Conservation (phyloP, 1,139 yeast species). For the Taphrina flavorubra region DNA sequence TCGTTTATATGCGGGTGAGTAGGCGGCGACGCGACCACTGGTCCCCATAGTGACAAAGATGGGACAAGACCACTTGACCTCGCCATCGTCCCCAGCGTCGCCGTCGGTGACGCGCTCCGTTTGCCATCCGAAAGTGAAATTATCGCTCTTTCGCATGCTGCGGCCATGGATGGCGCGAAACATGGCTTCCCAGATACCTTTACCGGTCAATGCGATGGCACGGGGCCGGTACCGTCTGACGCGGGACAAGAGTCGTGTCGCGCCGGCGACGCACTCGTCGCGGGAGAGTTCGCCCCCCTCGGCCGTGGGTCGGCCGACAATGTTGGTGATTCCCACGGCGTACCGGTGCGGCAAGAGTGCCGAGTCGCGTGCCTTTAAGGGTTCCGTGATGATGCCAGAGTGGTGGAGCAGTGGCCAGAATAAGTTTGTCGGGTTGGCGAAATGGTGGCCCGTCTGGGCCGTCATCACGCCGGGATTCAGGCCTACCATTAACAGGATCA, state of each 20-base stretch:
- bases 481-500: conserved; percentile 66
- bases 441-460: conserved; percentile 68
- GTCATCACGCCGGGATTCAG: conserved; percentile 76
- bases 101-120: conserved; percentile 45
- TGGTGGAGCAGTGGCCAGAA: conserved; percentile 73
- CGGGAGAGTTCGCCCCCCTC: conserved; percentile 62
- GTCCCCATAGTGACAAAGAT: conserved; percentile 74
- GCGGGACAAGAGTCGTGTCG: conserved; percentile 60
- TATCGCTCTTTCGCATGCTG: conserved; percentile 42
- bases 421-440: conserved; percentile 71
- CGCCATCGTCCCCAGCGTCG: conserved; percentile 11
- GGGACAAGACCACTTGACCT: conserved; percentile 41
- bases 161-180: conserved; percentile 53
- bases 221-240: conserved; percentile 55
- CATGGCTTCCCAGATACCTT: conserved; percentile 77
- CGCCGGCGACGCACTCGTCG: conserved; percentile 63
- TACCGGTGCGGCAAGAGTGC: conserved; percentile 53
- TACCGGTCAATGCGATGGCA: conserved; percentile 68
- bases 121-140: conserved; percentile 64
- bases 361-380: conserved; percentile 35
- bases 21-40: conserved; percentile 71
- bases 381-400: conserved; percentile 55
- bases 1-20: conserved; percentile 58
- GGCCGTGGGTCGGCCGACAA: conserved; percentile 69
- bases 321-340: conserved; percentile 72